Evolutionary conservation across 306 rosid species (phyloP), one percentile per base, ranked within the genome.

Genomic region (Canavalia ensiformis): DNA sequence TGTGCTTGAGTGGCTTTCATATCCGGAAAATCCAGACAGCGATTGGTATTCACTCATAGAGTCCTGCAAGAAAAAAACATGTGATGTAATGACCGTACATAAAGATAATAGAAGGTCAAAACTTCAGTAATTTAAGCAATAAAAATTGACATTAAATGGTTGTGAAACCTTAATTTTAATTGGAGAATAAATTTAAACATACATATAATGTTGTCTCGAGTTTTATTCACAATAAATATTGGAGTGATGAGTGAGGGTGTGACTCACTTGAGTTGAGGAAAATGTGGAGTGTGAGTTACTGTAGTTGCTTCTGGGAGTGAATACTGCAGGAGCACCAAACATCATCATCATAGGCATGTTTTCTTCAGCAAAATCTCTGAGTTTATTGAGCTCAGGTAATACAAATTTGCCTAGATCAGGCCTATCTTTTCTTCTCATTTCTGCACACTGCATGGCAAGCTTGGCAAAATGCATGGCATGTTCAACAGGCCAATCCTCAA

Each of bases 361-460:
- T 0, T 81, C 93, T 29, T 92, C 90, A 29, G 92, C 94, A 47
- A 92, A 67, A 5, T 73, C 81, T 88, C 91, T 87, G 84, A 90
- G 71, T 72, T 93, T 85, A 72, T 91, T 89, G 30, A 91, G 91
- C 84, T 87, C 91, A 10, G 97, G 95, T 31, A 92, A 80, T 37
- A 91, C 88, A 57, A 86, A 78, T 69, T 88, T 91, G 11, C 87
- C 97, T 46, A 92, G 97, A 77, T 95, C 94, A 7, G 97, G 99
- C 68, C 97, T 84, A 79, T 92, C 97, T 82, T 86, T 95, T 62
- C 86, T 81, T 87, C 95, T 91, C 94, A 93, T 88, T 56, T 95
- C 97, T 1, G 94, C 87, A 63, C 98, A 94, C 9, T 81, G 87
- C 52, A 92, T 86, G 29, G 94, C 81, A 37, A 92, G 84, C 69